Base-by-base conservation (phyloP, 1,284 basidiomycete species). In the Cutaneotrichosporon mucoides region DNA sequence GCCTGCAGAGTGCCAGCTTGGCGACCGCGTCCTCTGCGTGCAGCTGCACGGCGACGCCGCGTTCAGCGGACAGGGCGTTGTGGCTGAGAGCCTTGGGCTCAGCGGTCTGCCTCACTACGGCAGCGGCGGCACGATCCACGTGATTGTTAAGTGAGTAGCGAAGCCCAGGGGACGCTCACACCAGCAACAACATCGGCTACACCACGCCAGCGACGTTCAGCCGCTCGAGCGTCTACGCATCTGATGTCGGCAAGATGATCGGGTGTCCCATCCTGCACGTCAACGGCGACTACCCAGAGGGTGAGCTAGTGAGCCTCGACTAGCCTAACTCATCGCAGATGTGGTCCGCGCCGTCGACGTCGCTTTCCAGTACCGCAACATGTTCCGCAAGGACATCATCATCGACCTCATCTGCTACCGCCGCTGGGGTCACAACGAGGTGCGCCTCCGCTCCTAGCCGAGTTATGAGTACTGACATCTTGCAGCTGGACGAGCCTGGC, bases 41-140 rank as follows among this genome's bases (percentile, higher is more conserved):
- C 90, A 92, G 69, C 76, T 95, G 40, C 92, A 94, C 65, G 92
- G 92, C 0, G 92, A 94, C 73, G 90, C 89, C 1, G 90, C 88
- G 54, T 93, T 94, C 70, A 84, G 87, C 0, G 92, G 91, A 0
- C 92, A 94, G 75, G 92, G 92, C 3, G 83, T 94, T 5, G 84
- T 93, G n/a, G 91, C 90, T 83, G 92, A 94, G 74, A 83, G 84
- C 13, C 80, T 94, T 34, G 89, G 90, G 3, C 77, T 94, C 56
- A 90, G 88, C 68, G 88, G 90, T 69, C 76, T 92, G 46, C 92
- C 92, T 0, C 90, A 94, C 76, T 94, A 87, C 70, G 92, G 89
- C 0, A 89, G 87, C 59, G 92, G 92, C 1, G 92, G 92, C 36
- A 90, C 87, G 41, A 84, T 94, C 3, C 90, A 93, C 76, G 79